Conservation (phyloP, 2,329 filamentous ascomycete species). For the Passalora sequoiae region DNA sequence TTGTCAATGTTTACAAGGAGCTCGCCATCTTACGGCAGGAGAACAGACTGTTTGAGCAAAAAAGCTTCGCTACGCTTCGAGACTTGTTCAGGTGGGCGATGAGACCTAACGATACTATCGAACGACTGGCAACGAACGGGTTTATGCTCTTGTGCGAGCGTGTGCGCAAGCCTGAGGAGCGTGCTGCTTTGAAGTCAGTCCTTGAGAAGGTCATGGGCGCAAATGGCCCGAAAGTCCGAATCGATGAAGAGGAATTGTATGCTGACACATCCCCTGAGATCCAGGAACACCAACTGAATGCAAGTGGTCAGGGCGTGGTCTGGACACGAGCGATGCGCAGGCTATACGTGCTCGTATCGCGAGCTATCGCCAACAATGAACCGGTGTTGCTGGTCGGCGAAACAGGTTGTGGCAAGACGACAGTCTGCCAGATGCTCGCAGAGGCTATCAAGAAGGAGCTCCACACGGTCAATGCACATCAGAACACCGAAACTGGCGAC, state of each 20-base stretch:
- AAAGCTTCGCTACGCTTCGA: constrained; percentile 92
- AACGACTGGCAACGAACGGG: constrained; percentile 84
- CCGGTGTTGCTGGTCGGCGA: constrained; percentile 92
- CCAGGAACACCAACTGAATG: constrained; percentile 27
- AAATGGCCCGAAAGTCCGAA: constrained; percentile 56
- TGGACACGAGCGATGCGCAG: constrained; percentile 96
- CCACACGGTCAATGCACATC: constrained; percentile 92
- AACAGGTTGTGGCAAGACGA: constrained; percentile 96
- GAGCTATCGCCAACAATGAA: constrained; percentile 83
- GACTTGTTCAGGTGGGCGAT: constrained; percentile 95
- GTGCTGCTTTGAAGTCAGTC: constrained; percentile 73
- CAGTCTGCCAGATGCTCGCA: constrained; percentile 86
- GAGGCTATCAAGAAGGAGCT: constrained; percentile 71
- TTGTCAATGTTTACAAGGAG: constrained; percentile 90
- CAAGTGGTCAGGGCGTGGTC: constrained; percentile 64
- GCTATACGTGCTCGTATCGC: constrained; percentile 80
- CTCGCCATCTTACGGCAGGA: constrained; percentile 85
- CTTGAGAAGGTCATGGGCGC: constrained; percentile 81
- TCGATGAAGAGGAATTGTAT: constrained; percentile 72
- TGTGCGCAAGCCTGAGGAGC: constrained; percentile 85
- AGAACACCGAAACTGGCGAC: constrained; percentile 96
- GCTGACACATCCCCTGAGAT: constrained; percentile 42
- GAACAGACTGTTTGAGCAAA: constrained; percentile 88
- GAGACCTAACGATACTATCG: constrained; percentile 73
- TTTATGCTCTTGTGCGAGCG: constrained; percentile 95